Base-by-base conservation (phyloP, 2,329 filamentous ascomycete species). In the Alternaria sp. region DNA sequence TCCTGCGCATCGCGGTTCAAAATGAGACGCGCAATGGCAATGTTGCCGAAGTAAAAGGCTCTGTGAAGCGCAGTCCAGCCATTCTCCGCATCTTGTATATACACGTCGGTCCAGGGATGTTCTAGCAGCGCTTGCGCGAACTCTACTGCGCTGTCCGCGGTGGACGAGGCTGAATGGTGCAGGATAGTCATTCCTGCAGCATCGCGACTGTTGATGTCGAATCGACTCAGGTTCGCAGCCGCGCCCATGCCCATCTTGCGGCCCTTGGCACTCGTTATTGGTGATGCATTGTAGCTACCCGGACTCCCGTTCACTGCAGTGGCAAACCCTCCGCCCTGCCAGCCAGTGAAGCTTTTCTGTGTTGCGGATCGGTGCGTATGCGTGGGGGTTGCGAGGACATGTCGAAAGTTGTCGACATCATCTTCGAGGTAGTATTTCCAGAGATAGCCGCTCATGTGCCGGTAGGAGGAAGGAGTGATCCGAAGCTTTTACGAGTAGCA, bases 371-470 rank as follows among this genome's bases (percentile, higher is more conserved):
- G 87, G 67, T 85, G 77, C 77, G 83, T 86, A 79, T 85, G 86
- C 77, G 86, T 85, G 82, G 90, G 86, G 80, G 88, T 89, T 77
- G 90, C 90, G 87, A 99, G 87, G 79, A 96, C 88, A 85, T 91
- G 91, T 84, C 92, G 91, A 87, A 99, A 98, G 79, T 85, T 89
- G 81, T 97, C 94, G 89, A 97, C 91, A 89, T 99, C 93, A 87
- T 97, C 92, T 89, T 97, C 91, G 86, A 96, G 91, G 81, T 95
- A 98, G 81, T 89, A 93, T 87, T 93, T 94, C 95, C 95, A 97
- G 81, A 99, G 89, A 88, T 91, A 88, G 85, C 93, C 91, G 90
- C 93, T 98, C 95, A 98, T 96, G 89, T 89, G 89, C 78, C 71
- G 69, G 72, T 67, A 69, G 58, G 66, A 67, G 72, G 68, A 51